Evolutionary conservation across 2,329 filamentous ascomycete species (phyloP), one percentile per base, ranked within the genome.

Genomic region (Pyricularia grisea): DNA sequence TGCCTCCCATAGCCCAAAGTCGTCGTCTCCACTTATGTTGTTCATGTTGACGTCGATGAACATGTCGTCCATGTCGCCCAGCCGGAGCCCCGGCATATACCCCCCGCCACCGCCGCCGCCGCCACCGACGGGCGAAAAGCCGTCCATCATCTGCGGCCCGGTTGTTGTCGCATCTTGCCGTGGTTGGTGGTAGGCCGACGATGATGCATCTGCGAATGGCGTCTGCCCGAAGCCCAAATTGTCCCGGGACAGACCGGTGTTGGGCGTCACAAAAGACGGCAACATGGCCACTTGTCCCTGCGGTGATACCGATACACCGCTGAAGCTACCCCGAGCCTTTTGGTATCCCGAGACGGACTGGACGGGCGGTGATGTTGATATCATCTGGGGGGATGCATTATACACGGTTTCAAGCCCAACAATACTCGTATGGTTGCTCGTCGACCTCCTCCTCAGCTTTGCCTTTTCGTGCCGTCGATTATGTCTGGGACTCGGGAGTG

Each of bases 1-100:
- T 64, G 78, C 77, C 69, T 79, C 78, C 79, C 79, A 80, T 0
- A 79, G 72, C 30, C 74, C 73, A 70, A 77, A 77, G 69, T 79
- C 74, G 25, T 72, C 69, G 58, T 73, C 64, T 74, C 75, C 74
- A 17, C 23, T 23, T n/a, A 78, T 68, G 5, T 70, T 33, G 64
- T 72, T 73, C 30, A 75, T 75, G 64, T 77, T 74, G 10, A 76
- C 73, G 60, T 74, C 73, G 31, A 71, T 72, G 36, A 74, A 73
- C 33, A 72, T 71, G 23, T 72, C 74, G 17, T 65, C 66, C 63
- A 70, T 69, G 36, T 72, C 70, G n/a, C 71, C 60, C 55, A 75
- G 70, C 4, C 42, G 69, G 63, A 72, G 66, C 23, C 66, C 66
- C 33, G 66, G 66, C 36, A 42, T 42, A 23, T 55, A 27, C n/a